Evolutionary conservation across 2,329 filamentous ascomycete genomes (phyloP).

Genomic region (Lithohypha guttulata): DNA sequence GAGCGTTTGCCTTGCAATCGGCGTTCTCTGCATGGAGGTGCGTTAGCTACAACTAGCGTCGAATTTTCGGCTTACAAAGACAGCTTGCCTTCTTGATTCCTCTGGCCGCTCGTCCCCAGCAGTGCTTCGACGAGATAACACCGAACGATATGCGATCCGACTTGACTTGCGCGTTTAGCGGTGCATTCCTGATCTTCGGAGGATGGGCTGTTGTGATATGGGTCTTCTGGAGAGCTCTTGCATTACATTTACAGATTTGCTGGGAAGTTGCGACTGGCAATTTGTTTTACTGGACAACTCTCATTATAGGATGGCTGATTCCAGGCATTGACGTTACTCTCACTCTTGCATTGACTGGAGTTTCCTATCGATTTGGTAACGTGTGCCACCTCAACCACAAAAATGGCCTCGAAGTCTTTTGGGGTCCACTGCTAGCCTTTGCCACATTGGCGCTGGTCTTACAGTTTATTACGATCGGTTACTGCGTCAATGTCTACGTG

Average conservation of each 20-base stretch:
- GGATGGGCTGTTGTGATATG: constrained; percentile 78
- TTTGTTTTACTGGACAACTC: constrained; percentile 78
- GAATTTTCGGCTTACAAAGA: constrained; percentile 11
- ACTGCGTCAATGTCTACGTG: constrained; percentile 92
- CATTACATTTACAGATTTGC: constrained; percentile 92
- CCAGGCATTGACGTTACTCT: constrained; percentile 64
- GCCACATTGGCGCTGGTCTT: constrained; percentile 64
- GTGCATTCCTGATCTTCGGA: constrained; percentile 73
- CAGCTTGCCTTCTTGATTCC: constrained; percentile 87
- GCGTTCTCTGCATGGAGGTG: constrained; percentile 68
- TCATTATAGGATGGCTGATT: constrained; percentile 73
- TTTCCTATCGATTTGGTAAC: constrained; percentile 84
- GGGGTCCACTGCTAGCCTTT: constrained; percentile 78
- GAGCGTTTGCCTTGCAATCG: constrained; percentile 72
- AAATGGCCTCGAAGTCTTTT: constrained; percentile 73
- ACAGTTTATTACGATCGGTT: constrained; percentile 74
- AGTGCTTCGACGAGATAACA: constrained; percentile 84
- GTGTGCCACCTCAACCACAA: constrained; percentile 92
- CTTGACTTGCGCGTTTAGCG: constrained; percentile 75
- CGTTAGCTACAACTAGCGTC: neutral
- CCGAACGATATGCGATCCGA: constrained; percentile 83
- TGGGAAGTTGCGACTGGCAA: constrained; percentile 87
- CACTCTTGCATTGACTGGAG: constrained; percentile 73
- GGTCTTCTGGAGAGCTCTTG: constrained; percentile 81
- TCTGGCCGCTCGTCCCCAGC: constrained; percentile 61